These are phyloP conservation scores for Mycena chlorophos DNA, from an alignment of 768 basidiomycete genomes.

Conservation along the genomic window DNA sequence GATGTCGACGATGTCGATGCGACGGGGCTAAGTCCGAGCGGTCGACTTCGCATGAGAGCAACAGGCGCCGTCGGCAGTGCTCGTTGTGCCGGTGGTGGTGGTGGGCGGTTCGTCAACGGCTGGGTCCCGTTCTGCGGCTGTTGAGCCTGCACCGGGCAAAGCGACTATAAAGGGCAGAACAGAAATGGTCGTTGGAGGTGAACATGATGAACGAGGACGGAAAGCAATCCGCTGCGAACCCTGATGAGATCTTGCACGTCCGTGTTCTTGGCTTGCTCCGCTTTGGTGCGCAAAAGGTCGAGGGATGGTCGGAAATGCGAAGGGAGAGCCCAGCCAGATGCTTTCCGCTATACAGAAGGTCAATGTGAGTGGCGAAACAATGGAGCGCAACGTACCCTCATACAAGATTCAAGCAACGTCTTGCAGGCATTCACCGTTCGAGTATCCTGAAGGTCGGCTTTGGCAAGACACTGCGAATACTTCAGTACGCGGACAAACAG, in stretches of 20 bases:
- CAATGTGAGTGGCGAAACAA: neutral
- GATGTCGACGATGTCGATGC: conserved; percentile 19
- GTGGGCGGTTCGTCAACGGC: conserved; percentile 4
- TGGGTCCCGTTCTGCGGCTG: conserved; percentile 6
- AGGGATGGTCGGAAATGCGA: conserved; percentile 39
- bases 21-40: conserved; percentile 10
- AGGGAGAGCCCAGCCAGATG: conserved; percentile 45
- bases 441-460: conserved; percentile 27
- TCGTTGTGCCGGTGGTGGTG: neutral
- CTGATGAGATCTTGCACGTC: conserved; percentile 48
- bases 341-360: conserved; percentile 40
- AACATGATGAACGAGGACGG: conserved; percentile 33
- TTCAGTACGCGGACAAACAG: conserved; percentile 5
- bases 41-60: conserved; percentile 3
- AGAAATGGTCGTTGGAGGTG: conserved; percentile 39
- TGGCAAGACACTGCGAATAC: conserved; percentile 32
- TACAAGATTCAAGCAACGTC: conserved; percentile 45
- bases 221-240: conserved; percentile 55
- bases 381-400: conserved; percentile 32
- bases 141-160: conserved; percentile 26
- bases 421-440: conserved; percentile 39
- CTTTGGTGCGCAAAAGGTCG: conserved; percentile 30
- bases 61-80: neutral
- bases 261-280: conserved; percentile 25
- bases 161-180: conserved; percentile 46